Evolutionary conservation across 768 basidiomycete species (phyloP).

Genomic region (Auricularia cornea): DNA sequence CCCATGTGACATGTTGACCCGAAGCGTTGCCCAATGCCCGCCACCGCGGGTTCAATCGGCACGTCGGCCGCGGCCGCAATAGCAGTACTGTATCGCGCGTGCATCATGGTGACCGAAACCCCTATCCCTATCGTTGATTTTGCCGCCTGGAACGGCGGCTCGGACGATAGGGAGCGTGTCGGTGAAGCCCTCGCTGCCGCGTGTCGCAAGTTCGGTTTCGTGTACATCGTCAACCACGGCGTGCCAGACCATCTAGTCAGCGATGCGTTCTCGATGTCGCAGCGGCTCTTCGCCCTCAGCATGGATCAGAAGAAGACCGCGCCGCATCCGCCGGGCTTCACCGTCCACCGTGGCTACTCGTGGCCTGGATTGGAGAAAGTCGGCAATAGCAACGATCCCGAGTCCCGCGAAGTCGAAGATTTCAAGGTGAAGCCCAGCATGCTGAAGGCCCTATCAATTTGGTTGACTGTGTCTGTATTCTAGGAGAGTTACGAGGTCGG

Average conservation of each 20-base stretch:
- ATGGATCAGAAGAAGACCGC: not conserved
- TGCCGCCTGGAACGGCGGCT: not conserved
- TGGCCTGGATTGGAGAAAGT: constrained; percentile 11
- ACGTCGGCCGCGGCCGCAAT: too few species aligned
- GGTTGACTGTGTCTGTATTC: not conserved
- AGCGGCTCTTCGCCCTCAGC: not conserved
- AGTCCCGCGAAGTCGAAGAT: constrained; percentile 38
- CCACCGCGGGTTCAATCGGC: too few species aligned
- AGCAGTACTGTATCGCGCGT: too few species aligned
- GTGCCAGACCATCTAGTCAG: constrained; percentile 26
- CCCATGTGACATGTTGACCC: too few species aligned
- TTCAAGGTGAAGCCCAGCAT: not conserved
- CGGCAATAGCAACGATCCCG: constrained; percentile 25
- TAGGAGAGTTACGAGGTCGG: constrained; percentile 42
- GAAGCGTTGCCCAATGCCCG: too few species aligned
- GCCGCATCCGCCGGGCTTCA: not conserved
- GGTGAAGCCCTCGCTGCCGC: not conserved
- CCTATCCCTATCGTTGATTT: not conserved
- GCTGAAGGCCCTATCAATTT: not conserved
- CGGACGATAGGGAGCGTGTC: not conserved
- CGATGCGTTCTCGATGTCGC: not conserved
- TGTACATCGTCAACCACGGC: constrained; percentile 38
- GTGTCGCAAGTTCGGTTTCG: constrained; percentile 31
- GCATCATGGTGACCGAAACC: not conserved
- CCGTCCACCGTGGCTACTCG: not conserved